phyloP scores from a whole-genome alignment of 2,329 filamentous ascomycete species.

The Diaporthe longicolla region DNA sequence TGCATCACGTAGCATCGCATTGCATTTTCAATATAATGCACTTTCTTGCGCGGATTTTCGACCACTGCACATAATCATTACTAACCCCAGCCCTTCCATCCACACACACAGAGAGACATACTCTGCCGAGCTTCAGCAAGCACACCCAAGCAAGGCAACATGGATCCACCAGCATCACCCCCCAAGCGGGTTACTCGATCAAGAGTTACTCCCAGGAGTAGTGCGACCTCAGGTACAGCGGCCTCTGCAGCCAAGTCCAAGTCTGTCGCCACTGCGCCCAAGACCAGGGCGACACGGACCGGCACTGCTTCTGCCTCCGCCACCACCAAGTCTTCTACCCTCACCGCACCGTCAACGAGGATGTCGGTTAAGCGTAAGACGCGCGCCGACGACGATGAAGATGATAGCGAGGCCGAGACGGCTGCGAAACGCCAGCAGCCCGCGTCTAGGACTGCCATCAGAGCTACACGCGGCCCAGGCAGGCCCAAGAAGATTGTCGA shows the following conservation, averaged over 20 bases:
- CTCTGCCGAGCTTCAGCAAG: neutral
- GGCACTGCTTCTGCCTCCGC: constrained; percentile 48
- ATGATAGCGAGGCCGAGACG: constrained; percentile 60
- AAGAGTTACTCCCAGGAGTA: constrained; percentile 60
- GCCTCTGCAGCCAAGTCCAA: constrained; percentile 48
- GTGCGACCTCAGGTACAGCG: constrained; percentile 36
- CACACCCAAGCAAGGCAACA: constrained; percentile 38
- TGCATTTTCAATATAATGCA: constrained; percentile 29
- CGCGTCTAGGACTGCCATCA: constrained; percentile 50
- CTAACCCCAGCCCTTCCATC: constrained; percentile 8
- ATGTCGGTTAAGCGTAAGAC: constrained; percentile 66
- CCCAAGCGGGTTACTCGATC: constrained; percentile 52
- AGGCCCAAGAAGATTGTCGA: constrained; percentile 58
- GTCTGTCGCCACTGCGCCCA: constrained; percentile 58
- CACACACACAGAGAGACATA: neutral
- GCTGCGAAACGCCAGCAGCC: constrained; percentile 48
- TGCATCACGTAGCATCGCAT: constrained; percentile 18
- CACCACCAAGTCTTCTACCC: constrained; percentile 52
- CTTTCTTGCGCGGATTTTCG: constrained; percentile 12
- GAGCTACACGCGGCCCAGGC: constrained; percentile 61
- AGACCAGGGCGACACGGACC: constrained; percentile 58
- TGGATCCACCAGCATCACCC: constrained; percentile 47
- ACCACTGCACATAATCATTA: constrained; percentile 11
- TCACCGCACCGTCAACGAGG: constrained; percentile 47
- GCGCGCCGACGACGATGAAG: constrained; percentile 66